Conservation (phyloP, 75 land plant genomes). For the Chamaecyparis obtusa region DNA sequence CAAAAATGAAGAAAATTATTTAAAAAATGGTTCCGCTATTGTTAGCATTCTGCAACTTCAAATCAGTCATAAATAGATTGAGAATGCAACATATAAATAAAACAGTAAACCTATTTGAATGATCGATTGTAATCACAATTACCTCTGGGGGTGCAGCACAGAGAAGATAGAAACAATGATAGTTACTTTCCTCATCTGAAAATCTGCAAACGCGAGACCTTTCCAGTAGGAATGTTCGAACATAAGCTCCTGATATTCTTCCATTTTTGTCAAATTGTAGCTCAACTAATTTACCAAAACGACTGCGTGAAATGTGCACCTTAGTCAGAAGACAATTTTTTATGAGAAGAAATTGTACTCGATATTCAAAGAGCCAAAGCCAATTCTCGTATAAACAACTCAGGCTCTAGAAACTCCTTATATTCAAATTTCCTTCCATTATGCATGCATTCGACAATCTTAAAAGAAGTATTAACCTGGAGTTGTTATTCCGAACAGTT, state of each 20-base stretch:
- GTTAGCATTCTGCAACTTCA: background rate
- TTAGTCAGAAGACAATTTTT: background rate
- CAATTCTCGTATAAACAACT: background rate
- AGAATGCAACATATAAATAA: background rate
- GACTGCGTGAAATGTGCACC: constrained; percentile 43
- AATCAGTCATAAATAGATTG: background rate
- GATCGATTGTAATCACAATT: background rate
- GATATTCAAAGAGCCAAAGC: background rate
- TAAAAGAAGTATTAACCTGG: constrained; percentile 41
- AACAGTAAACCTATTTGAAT: background rate
- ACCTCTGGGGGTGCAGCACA: constrained; percentile 89
- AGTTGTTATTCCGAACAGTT: constrained; percentile 87
- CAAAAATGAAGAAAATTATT: background rate
- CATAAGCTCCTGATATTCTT: constrained; percentile 89
- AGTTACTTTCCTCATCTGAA: constrained; percentile 89
- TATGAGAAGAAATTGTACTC: background rate
- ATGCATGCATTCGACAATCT: background rate
- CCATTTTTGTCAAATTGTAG: constrained; percentile 86
- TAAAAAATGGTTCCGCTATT: background rate
- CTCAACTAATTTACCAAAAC: constrained; percentile 96
- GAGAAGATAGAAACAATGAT: constrained; percentile 93
- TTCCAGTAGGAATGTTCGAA: constrained; percentile 86
- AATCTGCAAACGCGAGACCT: constrained; percentile 93
- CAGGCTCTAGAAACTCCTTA: background rate
- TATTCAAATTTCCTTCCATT: background rate